These are phyloP conservation scores for Cryptococcus jaspeensis DNA, from an alignment of 1,284 basidiomycete genomes.

Conservation along the genomic window DNA sequence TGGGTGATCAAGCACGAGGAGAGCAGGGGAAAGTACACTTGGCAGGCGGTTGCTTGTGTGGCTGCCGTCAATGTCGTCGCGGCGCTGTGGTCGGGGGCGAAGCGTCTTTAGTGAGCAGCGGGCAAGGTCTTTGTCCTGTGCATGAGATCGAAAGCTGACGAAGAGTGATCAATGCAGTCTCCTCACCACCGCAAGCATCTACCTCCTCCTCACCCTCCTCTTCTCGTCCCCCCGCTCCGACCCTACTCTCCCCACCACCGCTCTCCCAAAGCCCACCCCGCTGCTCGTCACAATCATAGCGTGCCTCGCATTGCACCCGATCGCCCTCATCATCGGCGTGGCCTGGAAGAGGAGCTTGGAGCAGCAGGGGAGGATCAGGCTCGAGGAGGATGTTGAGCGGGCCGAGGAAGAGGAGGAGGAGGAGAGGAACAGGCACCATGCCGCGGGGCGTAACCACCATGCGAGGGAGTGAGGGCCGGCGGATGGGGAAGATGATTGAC, in stretches of 20 bases:
- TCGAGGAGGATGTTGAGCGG: slow-evolving; percentile 50
- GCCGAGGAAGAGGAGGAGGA: slow-evolving; percentile 33
- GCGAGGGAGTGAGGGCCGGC: not conserved
- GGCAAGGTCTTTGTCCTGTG: not conserved
- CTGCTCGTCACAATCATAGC: slow-evolving; percentile 44
- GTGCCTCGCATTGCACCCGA: slow-evolving; percentile 48
- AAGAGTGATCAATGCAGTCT: slow-evolving; percentile 19
- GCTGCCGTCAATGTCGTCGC: slow-evolving; percentile 39
- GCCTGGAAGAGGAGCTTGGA: slow-evolving; percentile 40
- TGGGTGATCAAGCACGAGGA: slow-evolving; percentile 48
- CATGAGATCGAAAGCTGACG: too few relatives aligned
- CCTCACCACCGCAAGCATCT: slow-evolving; percentile 42
- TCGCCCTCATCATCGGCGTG: slow-evolving; percentile 40
- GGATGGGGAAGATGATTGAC: not conserved
- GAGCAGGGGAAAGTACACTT: slow-evolving; percentile 36
- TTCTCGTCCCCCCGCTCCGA: slow-evolving; percentile 40
- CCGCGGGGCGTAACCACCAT: not conserved
- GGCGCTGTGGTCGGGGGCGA: slow-evolving; percentile 41
- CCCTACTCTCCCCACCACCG: slow-evolving; percentile 35
- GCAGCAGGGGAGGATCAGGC: slow-evolving; percentile 47
- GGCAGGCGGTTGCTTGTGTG: slow-evolving; percentile 43
- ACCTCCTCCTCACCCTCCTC: slow-evolving; percentile 47
- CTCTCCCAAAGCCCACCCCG: slow-evolving; percentile 42
- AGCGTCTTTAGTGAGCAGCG: slow-evolving; percentile 37
- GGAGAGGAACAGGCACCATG: slow-evolving; percentile 13